Base-by-base conservation (phyloP, 129 eudicot species). In the Flaveria robusta region DNA sequence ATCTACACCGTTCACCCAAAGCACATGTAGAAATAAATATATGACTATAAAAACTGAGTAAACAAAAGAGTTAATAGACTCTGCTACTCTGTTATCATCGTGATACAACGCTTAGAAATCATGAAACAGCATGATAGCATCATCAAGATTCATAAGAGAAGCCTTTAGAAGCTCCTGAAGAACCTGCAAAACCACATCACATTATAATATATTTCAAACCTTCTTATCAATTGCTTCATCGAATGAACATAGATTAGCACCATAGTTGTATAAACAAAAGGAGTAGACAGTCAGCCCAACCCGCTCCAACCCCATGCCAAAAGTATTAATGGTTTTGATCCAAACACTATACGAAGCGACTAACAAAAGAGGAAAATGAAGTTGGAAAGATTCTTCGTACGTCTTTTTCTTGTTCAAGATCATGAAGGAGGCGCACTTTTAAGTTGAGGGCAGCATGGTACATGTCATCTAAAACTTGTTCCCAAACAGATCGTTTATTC, bases 361-460 rank as follows among this genome's bases (percentile, higher is more conserved):
- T 12, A 73, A 51, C 39, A 12, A 72, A 23, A 50, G 62, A 34
- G 51, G 65, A n/a, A 20, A 26, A 13, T 27, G 49, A 42, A 72
- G 14, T 49, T 29, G 23, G 11, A 15, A 74, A 37, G 49, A 58
- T 58, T 52, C 4, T 71, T 56, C 77, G 22, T 81, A 94, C 99
- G 78, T 89, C 96, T 51, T 86, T 86, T 51, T 81, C 93, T 68
- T 70, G 86, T 18, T 91, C 96, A 65, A 76, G 72, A 83, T 94
- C 99, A 49, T 79, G 77, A 29, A 73, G 72, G 64, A 72, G 70
- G 56, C 97, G 89, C 3, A 94, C 78, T 81, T 79, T 82, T 77
- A 94, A 81, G 81, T 91, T 94, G 54, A 94, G 82, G 29, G 90
- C 96, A 66, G 93, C 96, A 89, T 94, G 99, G 87, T 84, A 94